Percentiles rank a stretch among this genome's conserved stretches.
Conservation (phyloP, 2,329 filamentous ascomycete species). For the Alternaria rosae region DNA sequence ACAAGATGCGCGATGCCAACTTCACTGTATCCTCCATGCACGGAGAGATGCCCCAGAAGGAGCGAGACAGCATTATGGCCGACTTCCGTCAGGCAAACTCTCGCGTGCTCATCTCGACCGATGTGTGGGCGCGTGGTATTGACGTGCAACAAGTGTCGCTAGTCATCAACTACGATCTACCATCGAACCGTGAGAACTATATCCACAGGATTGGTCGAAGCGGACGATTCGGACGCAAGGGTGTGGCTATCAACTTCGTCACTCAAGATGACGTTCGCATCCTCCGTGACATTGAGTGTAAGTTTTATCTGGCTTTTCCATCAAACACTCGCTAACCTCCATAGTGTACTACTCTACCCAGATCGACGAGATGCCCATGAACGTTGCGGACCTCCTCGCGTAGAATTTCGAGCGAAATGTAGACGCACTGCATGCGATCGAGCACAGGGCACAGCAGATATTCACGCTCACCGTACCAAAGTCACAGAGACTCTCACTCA, state of each 20-base stretch:
- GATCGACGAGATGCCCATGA: conserved; percentile 99
- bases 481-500: not conserved
- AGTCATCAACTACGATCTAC: conserved; percentile 99
- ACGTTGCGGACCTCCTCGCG: conserved; percentile 59
- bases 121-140: conserved; percentile 98
- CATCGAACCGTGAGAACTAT: conserved; percentile 99
- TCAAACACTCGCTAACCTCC: conserved; percentile 42
- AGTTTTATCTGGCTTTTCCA: conserved; percentile 41
- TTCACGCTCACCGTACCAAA: not conserved
- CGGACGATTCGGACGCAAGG: conserved; percentile 95
- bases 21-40: conserved; percentile 99
- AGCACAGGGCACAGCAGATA: not conserved
- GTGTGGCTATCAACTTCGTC: conserved; percentile 99
- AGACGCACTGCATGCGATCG: not conserved
- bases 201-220: conserved; percentile 98
- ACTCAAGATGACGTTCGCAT: conserved; percentile 98
- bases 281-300: conserved; percentile 92
- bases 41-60: conserved; percentile 98
- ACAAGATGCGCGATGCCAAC: conserved; percentile 99
- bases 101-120: conserved; percentile 93
- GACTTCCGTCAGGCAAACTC: conserved; percentile 98
- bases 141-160: conserved; percentile 98
- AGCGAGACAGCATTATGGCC: conserved; percentile 98
- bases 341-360: conserved; percentile 93
- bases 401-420: conserved; percentile 16